Percentiles rank a stretch among this genome's conserved stretches.
These are phyloP conservation scores for Monosporascus sp. DNA, from an alignment of 2,329 filamentous ascomycete genomes.

Conservation along the genomic window DNA sequence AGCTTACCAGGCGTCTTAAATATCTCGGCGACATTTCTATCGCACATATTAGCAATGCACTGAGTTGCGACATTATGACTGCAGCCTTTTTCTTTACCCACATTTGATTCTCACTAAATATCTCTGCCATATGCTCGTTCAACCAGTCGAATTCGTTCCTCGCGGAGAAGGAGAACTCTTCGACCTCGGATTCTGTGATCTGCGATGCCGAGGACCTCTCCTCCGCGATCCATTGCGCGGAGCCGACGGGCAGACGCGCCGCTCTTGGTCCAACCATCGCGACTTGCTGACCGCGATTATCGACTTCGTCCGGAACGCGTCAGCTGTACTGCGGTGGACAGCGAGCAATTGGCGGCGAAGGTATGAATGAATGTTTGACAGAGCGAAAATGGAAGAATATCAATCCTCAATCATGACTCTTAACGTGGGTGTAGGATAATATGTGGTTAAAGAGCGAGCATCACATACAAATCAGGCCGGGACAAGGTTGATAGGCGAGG, in stretches of 20 bases:
- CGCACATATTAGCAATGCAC: conserved; percentile 21
- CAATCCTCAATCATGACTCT: neutral
- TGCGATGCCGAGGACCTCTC: conserved; percentile 76
- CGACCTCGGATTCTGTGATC: conserved; percentile 75
- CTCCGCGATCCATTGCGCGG: conserved; percentile 76
- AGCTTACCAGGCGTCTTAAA: conserved; percentile 90
- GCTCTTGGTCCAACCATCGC: conserved; percentile 28
- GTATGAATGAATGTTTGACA: neutral
- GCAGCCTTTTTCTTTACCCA: conserved; percentile 42
- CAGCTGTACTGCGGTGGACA: conserved; percentile 5
- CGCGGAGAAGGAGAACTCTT: conserved; percentile 89
- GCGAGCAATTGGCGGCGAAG: conserved; percentile 10
- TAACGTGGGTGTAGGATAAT: neutral
- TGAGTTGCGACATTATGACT: neutral
- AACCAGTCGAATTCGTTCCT: conserved; percentile 96
- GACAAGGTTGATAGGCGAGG: neutral
- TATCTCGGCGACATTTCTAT: conserved; percentile 84
- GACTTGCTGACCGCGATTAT: conserved; percentile 4
- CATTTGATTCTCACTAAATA: conserved; percentile 84
- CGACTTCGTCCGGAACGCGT: conserved; percentile 16
- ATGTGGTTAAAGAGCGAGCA: neutral
- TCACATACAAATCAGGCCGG: neutral
- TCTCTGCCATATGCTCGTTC: conserved; percentile 96
- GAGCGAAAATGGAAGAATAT: neutral
- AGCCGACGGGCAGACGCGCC: conserved; percentile 68